Evolutionary conservation across 1,139 yeast species (phyloP).

Genomic region (Saccharomyces hybrid): DNA sequence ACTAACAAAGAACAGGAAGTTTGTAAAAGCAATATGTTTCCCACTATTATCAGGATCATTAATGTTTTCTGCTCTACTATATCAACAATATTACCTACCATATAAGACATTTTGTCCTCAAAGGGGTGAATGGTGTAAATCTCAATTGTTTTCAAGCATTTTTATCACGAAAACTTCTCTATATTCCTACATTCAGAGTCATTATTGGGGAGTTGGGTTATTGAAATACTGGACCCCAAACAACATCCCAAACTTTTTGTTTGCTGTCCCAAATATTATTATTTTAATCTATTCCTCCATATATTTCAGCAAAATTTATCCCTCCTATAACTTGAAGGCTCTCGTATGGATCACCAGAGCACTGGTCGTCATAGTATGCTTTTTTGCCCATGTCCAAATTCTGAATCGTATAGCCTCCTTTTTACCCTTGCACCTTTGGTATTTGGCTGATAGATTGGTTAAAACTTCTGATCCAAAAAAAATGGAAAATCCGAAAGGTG

Average conservation of each 20-base stretch:
- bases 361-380: conserved; percentile 45
- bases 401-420: conserved; percentile 72
- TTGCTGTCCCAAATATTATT: conserved; percentile 61
- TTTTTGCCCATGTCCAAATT: conserved; percentile 80
- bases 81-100: conserved; percentile 43
- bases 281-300: conserved; percentile 33
- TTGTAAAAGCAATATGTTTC: conserved; percentile 18
- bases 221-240: conserved; percentile 71
- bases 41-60: conserved; percentile 49
- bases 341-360: conserved; percentile 36
- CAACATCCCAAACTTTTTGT: conserved; percentile 76
- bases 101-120: conserved; percentile 57
- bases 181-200: conserved; percentile 64
- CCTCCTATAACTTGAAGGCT: conserved; percentile 33
- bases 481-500: conserved; percentile 11
- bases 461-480: conserved; percentile 10
- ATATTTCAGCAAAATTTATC: conserved; percentile 28
- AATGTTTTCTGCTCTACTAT: conserved; percentile 41
- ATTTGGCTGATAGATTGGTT: conserved; percentile 39
- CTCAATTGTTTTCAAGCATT: conserved; percentile 32
- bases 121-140: conserved; percentile 73
- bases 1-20: conserved; percentile 16
- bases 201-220: conserved; percentile 84
- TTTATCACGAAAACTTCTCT: conserved; percentile 40
- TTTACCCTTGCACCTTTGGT: conserved; percentile 72